Percentiles rank a stretch among this genome's conserved stretches.
These are phyloP conservation scores for Pulveroboletus sp. DNA, from an alignment of 768 basidiomycete genomes.

Conservation along the genomic window DNA sequence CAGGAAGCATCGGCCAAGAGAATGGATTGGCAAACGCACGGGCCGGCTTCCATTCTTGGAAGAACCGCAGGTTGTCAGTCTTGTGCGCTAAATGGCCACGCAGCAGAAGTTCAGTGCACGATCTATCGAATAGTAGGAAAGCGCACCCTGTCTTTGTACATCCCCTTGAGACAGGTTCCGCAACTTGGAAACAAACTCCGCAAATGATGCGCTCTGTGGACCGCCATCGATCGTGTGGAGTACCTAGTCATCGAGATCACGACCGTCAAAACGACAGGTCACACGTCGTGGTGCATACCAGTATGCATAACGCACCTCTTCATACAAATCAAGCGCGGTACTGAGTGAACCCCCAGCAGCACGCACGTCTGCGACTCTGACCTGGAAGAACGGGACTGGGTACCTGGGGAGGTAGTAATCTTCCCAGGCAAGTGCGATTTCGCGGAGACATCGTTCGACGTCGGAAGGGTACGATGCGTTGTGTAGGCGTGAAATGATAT, in stretches of 20 bases:
- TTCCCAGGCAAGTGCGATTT: conserved; percentile 30
- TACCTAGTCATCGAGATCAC: conserved; percentile 13
- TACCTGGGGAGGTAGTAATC: conserved; percentile 31
- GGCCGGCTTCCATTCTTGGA: conserved; percentile 31
- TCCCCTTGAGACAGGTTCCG: conserved; percentile 25
- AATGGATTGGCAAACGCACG: conserved; percentile 33
- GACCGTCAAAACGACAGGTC: not conserved
- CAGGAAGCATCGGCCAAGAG: conserved; percentile 32
- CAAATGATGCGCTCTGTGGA: conserved; percentile 18
- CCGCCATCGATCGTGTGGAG: conserved; percentile 18
- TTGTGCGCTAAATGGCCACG: conserved; percentile 10
- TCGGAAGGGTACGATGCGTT: conserved; percentile 14
- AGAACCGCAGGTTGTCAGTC: conserved; percentile 25
- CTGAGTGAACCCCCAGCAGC: conserved; percentile 30
- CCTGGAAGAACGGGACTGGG: conserved; percentile 31
- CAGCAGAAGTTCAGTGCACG: not conserved
- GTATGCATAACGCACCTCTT: conserved; percentile 23
- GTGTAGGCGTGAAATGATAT: conserved; percentile 14
- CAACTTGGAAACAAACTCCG: conserved; percentile 24
- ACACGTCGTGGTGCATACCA: not conserved
- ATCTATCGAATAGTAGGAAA: not conserved
- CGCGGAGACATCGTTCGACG: conserved; percentile 22
- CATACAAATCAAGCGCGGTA: conserved; percentile 28
- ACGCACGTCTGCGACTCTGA: conserved; percentile 32
- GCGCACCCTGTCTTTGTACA: conserved; percentile 27